A percentile compares a stretch with the other conserved stretches of the same genome.
Conservation (phyloP, 1,284 basidiomycete species). For the Prillingera fragicola region DNA sequence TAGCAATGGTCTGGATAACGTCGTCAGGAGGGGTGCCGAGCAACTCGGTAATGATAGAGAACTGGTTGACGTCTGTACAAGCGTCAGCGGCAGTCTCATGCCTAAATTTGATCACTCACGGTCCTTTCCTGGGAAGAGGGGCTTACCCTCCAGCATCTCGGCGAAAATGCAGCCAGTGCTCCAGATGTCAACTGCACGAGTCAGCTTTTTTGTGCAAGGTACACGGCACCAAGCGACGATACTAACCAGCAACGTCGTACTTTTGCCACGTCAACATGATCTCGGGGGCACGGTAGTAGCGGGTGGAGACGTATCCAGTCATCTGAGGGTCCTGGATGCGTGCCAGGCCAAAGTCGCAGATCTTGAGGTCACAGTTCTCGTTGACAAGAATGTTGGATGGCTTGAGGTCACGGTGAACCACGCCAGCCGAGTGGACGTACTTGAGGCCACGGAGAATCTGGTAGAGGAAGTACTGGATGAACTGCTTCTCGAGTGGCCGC, state of each 20-base stretch:
- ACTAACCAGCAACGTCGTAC: slow-evolving; percentile 83
- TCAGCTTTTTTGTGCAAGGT: slow-evolving; percentile 10
- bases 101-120: slow-evolving; percentile 46
- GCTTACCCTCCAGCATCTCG: slow-evolving; percentile 99
- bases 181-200: slow-evolving; percentile 80
- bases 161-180: slow-evolving; percentile 99
- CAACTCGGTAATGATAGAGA: slow-evolving; percentile 98
- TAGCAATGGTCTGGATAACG: slow-evolving; percentile 97
- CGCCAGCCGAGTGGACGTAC: slow-evolving; percentile 98
- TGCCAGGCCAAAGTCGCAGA: slow-evolving; percentile 97
- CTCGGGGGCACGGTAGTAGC: slow-evolving; percentile 98
- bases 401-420: slow-evolving; percentile 99
- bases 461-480: slow-evolving; percentile 99
- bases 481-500: slow-evolving; percentile 96
- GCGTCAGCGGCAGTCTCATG: neutral
- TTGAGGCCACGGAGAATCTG: slow-evolving; percentile 97
- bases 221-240: neutral
- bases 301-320: slow-evolving; percentile 98
- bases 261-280: slow-evolving; percentile 99
- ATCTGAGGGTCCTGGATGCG: slow-evolving; percentile 91
- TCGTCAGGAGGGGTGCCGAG: slow-evolving; percentile 97
- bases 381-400: slow-evolving; percentile 99
- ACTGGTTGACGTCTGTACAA: slow-evolving; percentile 91
- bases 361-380: slow-evolving; percentile 99
- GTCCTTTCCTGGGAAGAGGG: slow-evolving; percentile 98